Conservation (phyloP, 169 alveolate genomes). For the Plasmodium adleri region DNA sequence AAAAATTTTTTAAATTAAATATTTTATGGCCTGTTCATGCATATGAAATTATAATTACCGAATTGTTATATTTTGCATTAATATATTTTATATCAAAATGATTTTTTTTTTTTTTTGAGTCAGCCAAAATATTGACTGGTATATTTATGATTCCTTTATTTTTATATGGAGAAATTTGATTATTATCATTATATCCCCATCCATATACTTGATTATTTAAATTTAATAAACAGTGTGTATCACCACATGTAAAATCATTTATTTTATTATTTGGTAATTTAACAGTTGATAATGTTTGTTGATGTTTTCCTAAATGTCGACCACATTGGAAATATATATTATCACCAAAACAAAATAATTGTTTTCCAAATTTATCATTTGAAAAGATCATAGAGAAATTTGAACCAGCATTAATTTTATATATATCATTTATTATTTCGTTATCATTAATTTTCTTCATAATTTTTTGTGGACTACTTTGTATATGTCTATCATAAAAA, state of each 20-base stretch:
- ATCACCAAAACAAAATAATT: conserved; percentile 73
- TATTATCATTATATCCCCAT: conserved; percentile 69
- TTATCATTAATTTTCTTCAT: conserved; percentile 55
- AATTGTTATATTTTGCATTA: conserved; percentile 65
- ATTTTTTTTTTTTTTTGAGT: conserved; percentile 19
- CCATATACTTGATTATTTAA: conserved; percentile 64
- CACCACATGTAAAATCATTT: conserved; percentile 74
- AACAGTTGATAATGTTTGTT: conserved; percentile 74
- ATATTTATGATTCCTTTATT: conserved; percentile 65
- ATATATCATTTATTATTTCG: conserved; percentile 59
- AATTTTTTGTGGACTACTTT: conserved; percentile 71
- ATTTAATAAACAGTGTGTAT: conserved; percentile 68
- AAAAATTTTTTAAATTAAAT: not conserved
- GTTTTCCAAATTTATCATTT: conserved; percentile 70
- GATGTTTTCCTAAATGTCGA: conserved; percentile 67
- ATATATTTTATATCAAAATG: conserved; percentile 47
- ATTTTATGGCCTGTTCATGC: not conserved
- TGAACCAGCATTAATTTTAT: conserved; percentile 70
- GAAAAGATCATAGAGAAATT: conserved; percentile 68
- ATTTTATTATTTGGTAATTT: conserved; percentile 62
- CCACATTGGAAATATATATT: conserved; percentile 75
- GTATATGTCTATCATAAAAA: conserved; percentile 76
- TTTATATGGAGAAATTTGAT: conserved; percentile 69
- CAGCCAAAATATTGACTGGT: conserved; percentile 22
- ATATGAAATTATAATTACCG: conserved; percentile 54